Evolutionary conservation across 352 stramenopile genomes (phyloP), one percentile per base, ranked within the genome.

Genomic region (Phytopythium boreale): DNA sequence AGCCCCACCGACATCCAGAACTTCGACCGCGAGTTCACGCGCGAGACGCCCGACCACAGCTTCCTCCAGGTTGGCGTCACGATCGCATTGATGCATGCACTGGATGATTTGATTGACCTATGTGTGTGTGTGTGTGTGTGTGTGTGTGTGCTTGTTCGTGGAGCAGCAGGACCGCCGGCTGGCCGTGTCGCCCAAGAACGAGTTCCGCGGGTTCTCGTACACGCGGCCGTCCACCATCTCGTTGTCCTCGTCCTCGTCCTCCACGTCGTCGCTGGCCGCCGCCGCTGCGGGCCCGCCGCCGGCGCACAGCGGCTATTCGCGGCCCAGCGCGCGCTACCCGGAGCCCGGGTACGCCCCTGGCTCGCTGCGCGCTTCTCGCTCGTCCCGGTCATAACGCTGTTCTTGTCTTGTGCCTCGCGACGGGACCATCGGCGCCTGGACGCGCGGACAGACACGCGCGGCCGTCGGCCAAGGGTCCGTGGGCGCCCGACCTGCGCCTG

Each of bases 1-100:
- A 79, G 78, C 26, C 79, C 83, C 0, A 95, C 85, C 7, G 87
- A 95, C 56, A 89, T 94, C 53, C 85, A 96, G 74, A 96, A 96
- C 64, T 96, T 96, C 64, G 87, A 96, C 64, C 87, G 89, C 61
- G 85, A 95, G 66, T 95, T 96, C 58, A 96, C 88, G 24, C 90
- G 90, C 62, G 86, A 95, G 55, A 69, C 82, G 11, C 83, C 84
- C n/a, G 84, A 92, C 66, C 80, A 92, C 53, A 74, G 73, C 43
- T 92, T 91, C 61, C 67, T 91, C 14, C 74, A 82, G 70, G 77
- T 82, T 49, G 9, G 61, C 51, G n/a, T n/a, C n/a, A n/a, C n/a
- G n/a, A n/a, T n/a, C n/a, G n/a, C n/a, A n/a, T n/a, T n/a, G n/a
- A n/a, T n/a, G n/a, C n/a, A n/a, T n/a, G n/a, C n/a, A n/a, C n/a